Base-by-base conservation (phyloP, 176 grass and related monocot species). In the Oryza nivara region DNA sequence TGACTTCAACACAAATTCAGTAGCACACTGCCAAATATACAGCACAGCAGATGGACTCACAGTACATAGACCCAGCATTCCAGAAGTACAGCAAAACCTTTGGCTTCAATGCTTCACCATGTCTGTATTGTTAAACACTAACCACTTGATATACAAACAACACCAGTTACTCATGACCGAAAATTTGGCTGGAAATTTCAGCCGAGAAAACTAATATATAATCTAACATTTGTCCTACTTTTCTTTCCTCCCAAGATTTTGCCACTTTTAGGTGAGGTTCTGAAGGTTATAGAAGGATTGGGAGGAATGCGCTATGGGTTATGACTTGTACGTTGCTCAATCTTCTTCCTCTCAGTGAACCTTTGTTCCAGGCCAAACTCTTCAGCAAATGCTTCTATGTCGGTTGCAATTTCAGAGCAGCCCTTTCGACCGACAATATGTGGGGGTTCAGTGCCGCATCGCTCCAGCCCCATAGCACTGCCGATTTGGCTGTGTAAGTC, bases 401-500 rank as follows among this genome's bases (percentile, higher is more conserved):
- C 93, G 46, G 92, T 72, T 80, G 89, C 81, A 61, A 93, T 89
- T 69, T 92, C 91, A 69, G 84, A 83, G 83, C 89, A 89, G 83
- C 80, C 86, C 54, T 85, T 85, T 73, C 90, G 90, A 46, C 86
- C 65, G 1, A 83, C 61, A 28, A 84, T 78, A 84, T 88, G 92
- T 14, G 80, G 77, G 12, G 95, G 89, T 60, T 93, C 85, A 1
- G 89, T 88, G 10, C 88, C 83, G 5, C 89, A 95, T 85, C 91
- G 85, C 74, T 95, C 93, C 61, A 93, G 34, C 41, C 68, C 77
- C 70, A 90, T 87, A 43, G 88, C 78, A 73, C 83, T 86, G 41
- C 83, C 89, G 22, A 98, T 90, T 74, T 95, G 89, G 64, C 83
- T 82, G 61, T 98, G 87, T 22, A 90, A 86, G 32, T 93, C 96